phyloP scores from a whole-genome alignment of 345 rosid species.

The Viola odorata region DNA sequence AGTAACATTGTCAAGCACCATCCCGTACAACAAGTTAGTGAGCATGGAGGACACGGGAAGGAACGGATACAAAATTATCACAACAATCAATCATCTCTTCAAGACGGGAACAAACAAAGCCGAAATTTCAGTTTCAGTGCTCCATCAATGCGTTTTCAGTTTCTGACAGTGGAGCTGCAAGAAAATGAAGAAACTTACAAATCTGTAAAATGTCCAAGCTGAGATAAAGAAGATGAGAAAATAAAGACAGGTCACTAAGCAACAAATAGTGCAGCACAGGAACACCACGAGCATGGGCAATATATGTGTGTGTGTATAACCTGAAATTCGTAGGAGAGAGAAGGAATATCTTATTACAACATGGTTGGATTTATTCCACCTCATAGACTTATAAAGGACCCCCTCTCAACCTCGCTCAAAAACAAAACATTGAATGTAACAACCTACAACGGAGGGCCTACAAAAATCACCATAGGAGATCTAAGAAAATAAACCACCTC shows the following conservation, averaged over 20 bases:
- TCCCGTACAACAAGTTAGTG: slow-evolving; percentile 15
- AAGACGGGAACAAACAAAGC: neutral
- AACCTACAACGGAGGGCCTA: too few species aligned
- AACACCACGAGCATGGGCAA: neutral
- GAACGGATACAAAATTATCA: slow-evolving; percentile 21
- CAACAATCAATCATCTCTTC: slow-evolving; percentile 14
- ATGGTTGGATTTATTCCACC: too few species aligned
- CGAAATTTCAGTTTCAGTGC: slow-evolving; percentile 32
- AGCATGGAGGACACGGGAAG: slow-evolving; percentile 21
- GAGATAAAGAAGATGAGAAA: too few species aligned
- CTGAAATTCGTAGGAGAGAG: too few species aligned
- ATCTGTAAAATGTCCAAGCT: neutral
- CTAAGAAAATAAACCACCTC: too few species aligned
- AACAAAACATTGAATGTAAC: too few species aligned
- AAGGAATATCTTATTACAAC: too few species aligned
- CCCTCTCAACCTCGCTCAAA: too few species aligned
- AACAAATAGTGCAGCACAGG: neutral
- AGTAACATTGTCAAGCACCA: slow-evolving; percentile 15
- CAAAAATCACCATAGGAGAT: too few species aligned
- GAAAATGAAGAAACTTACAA: slow-evolving; percentile 15
- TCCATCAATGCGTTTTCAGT: slow-evolving; percentile 80
- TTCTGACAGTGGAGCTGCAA: slow-evolving; percentile 81
- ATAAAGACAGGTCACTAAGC: neutral
- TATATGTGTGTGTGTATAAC: too few species aligned
- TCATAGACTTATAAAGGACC: too few species aligned